Base-by-base conservation (phyloP, 352 stramenopile species). In the Phytophthora fragariae region DNA sequence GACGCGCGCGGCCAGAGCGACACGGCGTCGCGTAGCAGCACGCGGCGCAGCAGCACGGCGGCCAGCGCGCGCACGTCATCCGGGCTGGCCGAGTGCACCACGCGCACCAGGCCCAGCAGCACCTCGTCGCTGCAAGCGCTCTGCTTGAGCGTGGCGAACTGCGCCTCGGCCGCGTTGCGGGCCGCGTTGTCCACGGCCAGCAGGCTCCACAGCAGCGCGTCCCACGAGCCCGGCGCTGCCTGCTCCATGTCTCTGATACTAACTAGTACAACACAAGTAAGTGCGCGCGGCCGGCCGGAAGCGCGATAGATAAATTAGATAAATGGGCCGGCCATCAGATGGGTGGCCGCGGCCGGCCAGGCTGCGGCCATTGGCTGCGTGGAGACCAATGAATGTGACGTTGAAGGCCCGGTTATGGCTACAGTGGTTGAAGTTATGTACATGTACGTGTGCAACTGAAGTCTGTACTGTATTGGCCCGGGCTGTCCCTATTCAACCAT, bases 31-130 rank as follows among this genome's bases (percentile, higher is more conserved):
- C 85, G 86, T 17, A 96, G 73, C 63, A 96, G 62, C 61, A 95
- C 88, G 63, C 88, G 86, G 2, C 88, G 84, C 57, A 96, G 65
- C 15, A 96, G 77, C 46, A 96, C 86, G 33, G 89, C 88, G 33
- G 88, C 86, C 57, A 96, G 68, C 0, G 83, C 83, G 35, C 89
- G 89, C 14, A 95, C 79, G 65, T 94, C 87, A 62, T 94, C 88
- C 24, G 80, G 75, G 31, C 78, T 77, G 33, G 52, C 14, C 37
- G 86, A 91, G 73, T 92, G 86, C 31, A 93, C 71, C 21, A 95
- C 76, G 33, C 74, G 70, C 55, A 91, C 72, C 27, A 95, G 80
- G 0, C 81, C 81, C 0, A 84, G 64, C 57, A 95, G 73, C 68
- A 88, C 82, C 19, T 77, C 79, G 75, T 95, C 88, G 31, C 77